Evolutionary conservation across 768 basidiomycete genomes (phyloP).

Genomic region (Serpula lacrymans): DNA sequence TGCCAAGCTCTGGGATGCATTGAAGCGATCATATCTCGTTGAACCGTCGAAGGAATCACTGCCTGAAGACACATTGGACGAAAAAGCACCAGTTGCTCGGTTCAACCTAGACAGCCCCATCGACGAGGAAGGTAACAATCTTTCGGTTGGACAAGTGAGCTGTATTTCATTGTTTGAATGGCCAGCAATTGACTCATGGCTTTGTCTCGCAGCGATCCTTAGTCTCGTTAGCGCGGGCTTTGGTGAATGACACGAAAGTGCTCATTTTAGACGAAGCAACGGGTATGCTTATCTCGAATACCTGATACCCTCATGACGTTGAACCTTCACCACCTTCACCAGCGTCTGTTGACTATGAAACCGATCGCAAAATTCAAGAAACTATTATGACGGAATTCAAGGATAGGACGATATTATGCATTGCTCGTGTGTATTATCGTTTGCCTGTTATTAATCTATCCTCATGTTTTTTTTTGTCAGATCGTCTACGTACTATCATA

Average conservation of each 20-base stretch:
- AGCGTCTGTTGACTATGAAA: slow-evolving; percentile 89
- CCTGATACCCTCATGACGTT: neutral
- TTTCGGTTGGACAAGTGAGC: slow-evolving; percentile 68
- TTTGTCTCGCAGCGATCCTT: slow-evolving; percentile 58
- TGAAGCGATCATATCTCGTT: slow-evolving; percentile 80
- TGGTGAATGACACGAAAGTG: slow-evolving; percentile 82
- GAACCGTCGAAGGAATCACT: slow-evolving; percentile 37
- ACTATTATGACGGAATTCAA: slow-evolving; percentile 84
- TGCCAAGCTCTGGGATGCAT: slow-evolving; percentile 80
- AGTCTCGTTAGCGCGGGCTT: slow-evolving; percentile 83
- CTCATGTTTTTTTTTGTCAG: slow-evolving; percentile 35
- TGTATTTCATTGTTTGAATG: neutral
- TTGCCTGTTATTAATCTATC: slow-evolving; percentile 2
- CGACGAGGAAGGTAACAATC: slow-evolving; percentile 83
- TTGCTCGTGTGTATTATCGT: slow-evolving; percentile 60
- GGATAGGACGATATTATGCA: slow-evolving; percentile 82
- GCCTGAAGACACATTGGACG: slow-evolving; percentile 30
- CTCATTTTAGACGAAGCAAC: slow-evolving; percentile 92
- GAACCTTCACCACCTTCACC: slow-evolving; percentile 2
- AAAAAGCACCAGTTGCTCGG: slow-evolving; percentile 39
- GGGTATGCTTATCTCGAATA: slow-evolving; percentile 31
- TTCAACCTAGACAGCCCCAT: slow-evolving; percentile 83
- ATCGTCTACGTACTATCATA: slow-evolving; percentile 85
- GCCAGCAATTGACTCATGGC: neutral
- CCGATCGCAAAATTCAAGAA: slow-evolving; percentile 86